These are phyloP conservation scores for Gautieria morchelliformis DNA, from an alignment of 768 basidiomycete species.

Conservation along the genomic window DNA sequence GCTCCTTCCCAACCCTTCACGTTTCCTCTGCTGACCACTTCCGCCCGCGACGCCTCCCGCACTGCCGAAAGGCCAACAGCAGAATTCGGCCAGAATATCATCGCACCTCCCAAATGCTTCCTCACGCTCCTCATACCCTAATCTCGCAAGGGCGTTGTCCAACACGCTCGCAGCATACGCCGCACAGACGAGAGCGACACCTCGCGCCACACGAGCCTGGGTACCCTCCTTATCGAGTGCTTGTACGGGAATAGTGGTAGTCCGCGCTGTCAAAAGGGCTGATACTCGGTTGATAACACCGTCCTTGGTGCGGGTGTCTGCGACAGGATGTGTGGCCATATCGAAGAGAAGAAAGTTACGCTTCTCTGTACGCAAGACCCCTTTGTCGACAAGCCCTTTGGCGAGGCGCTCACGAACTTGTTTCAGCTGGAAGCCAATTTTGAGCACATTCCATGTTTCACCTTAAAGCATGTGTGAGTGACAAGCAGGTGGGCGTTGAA, in stretches of 20 bases:
- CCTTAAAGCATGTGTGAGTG: constrained; percentile 38
- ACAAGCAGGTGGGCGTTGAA: background rate
- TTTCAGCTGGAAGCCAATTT: constrained; percentile 97
- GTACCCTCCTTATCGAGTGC: constrained; percentile 73
- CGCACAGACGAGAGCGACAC: constrained; percentile 80
- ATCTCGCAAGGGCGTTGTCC: constrained; percentile 83
- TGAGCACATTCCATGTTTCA: constrained; percentile 99
- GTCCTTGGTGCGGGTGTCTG: constrained; percentile 87
- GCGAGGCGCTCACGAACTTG: constrained; percentile 97
- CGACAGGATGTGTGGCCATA: constrained; percentile 98
- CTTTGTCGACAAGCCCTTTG: constrained; percentile 96
- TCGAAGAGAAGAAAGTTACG: constrained; percentile 98
- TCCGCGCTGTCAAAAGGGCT: constrained; percentile 71
- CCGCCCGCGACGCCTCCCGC: constrained; percentile 7
- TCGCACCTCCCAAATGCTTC: constrained; percentile 89
- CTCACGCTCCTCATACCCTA: constrained; percentile 91
- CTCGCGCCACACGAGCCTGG: constrained; percentile 70
- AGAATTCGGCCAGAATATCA: constrained; percentile 88
- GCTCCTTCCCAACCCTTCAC: constrained; percentile 31
- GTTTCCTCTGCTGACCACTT: constrained; percentile 19
- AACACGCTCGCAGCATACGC: constrained; percentile 93
- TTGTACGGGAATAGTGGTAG: constrained; percentile 63
- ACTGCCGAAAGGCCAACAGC: constrained; percentile 74
- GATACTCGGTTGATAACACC: constrained; percentile 68
- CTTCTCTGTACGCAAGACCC: constrained; percentile 96